Percentiles rank a stretch among this genome's conserved stretches.
Evolutionary conservation across 352 stramenopile species (phyloP).

Genomic region (Pilasporangium apinafurcum): DNA sequence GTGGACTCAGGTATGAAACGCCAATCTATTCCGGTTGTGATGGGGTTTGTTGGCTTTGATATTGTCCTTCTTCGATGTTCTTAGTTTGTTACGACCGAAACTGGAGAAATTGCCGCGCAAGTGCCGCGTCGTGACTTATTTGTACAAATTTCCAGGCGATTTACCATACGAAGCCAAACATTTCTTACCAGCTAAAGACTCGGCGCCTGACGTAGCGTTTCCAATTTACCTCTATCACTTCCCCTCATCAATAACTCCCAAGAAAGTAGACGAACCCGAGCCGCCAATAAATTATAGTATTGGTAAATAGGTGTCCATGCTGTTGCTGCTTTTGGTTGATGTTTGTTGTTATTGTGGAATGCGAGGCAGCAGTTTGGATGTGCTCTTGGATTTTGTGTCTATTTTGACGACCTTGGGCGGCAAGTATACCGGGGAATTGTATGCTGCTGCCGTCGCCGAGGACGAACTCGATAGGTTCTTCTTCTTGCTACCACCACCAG

Average conservation of each 20-base stretch:
- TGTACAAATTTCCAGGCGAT: constrained; percentile 57
- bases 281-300: too few species aligned
- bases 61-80: not conserved
- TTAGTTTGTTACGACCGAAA: constrained; percentile 42
- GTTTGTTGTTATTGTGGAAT: constrained; percentile 15
- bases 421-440: not conserved
- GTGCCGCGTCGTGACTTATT: constrained; percentile 68
- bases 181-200: constrained; percentile 36
- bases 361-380: constrained; percentile 25
- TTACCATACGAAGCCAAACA: constrained; percentile 27
- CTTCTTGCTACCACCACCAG: constrained; percentile 18
- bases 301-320: not conserved
- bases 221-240: constrained; percentile 77
- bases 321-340: not conserved
- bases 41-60: not conserved
- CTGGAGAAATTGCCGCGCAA: constrained; percentile 25
- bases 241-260: constrained; percentile 4
- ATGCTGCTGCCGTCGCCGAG: constrained; percentile 1
- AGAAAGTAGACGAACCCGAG: too few species aligned
- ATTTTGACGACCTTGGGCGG: not conserved
- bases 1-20: constrained; percentile 44
- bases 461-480: constrained; percentile 2
- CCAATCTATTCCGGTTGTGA: not conserved
- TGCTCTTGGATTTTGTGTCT: constrained; percentile 25
- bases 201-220: constrained; percentile 38